Evolutionary conservation across 768 basidiomycete species (phyloP).

Genomic region (Tulasnella sp.): DNA sequence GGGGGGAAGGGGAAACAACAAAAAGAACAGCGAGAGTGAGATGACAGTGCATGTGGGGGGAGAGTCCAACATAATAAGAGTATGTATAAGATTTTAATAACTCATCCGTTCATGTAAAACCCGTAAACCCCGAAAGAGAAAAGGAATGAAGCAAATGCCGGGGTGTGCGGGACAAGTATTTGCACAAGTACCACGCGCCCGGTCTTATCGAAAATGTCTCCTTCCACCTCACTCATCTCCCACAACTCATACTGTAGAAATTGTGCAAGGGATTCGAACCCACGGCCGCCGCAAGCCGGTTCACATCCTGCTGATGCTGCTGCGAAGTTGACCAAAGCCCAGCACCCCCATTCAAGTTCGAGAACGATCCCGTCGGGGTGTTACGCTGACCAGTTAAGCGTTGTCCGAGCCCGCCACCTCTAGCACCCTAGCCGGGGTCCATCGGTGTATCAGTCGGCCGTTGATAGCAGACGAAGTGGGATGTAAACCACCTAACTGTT

Average conservation of each 20-base stretch:
- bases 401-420: no score
- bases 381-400: neutral
- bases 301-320: neutral
- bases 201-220: neutral
- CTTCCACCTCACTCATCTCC: neutral
- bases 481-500: neutral
- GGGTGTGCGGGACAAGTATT: neutral
- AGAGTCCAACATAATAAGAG: no score
- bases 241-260: neutral
- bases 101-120: no score
- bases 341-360: neutral
- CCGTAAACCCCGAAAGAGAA: no score
- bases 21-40: neutral
- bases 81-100: no score
- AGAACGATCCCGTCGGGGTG: slow-evolving; percentile 8
- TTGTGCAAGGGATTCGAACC: neutral
- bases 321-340: neutral
- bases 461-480: neutral
- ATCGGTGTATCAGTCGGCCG: neutral
- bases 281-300: neutral
- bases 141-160: no score
- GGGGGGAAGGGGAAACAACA: neutral
- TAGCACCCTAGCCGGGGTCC: no score
- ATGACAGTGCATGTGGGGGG: no score
- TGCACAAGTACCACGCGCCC: no score